Percentiles rank a stretch among this genome's conserved stretches.
These are phyloP conservation scores for Blastobotrys indianensis DNA, from an alignment of 1,139 yeast species.

Conservation along the genomic window DNA sequence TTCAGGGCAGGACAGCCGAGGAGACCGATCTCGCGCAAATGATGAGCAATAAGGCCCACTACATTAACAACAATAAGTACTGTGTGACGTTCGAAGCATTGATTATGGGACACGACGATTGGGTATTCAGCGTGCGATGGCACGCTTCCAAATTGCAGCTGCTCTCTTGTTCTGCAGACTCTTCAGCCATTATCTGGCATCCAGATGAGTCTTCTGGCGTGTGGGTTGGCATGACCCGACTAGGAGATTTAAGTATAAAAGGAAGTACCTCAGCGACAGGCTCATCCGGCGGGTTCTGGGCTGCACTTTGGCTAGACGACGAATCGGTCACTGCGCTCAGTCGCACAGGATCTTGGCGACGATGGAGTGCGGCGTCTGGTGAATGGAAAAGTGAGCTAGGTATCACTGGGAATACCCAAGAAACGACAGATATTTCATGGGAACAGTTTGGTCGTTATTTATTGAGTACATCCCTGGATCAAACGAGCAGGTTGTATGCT, in stretches of 20 bases:
- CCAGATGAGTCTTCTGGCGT: slow-evolving; percentile 83
- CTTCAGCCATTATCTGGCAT: slow-evolving; percentile 94
- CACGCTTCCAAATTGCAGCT: slow-evolving; percentile 57
- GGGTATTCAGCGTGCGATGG: slow-evolving; percentile 89
- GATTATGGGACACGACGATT: slow-evolving; percentile 96
- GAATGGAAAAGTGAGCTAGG: slow-evolving; percentile 56
- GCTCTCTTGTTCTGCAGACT: slow-evolving; percentile 86
- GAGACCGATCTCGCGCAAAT: slow-evolving; percentile 17
- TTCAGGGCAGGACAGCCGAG: slow-evolving; percentile 17
- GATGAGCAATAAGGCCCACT: slow-evolving; percentile 29
- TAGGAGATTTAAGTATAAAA: slow-evolving; percentile 89
- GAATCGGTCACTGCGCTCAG: slow-evolving; percentile 66
- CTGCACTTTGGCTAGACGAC: slow-evolving; percentile 68
- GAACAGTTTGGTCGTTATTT: slow-evolving; percentile 59
- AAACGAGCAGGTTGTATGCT: slow-evolving; percentile 81
- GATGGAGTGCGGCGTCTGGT: slow-evolving; percentile 47
- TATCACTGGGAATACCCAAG: slow-evolving; percentile 69
- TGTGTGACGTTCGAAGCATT: slow-evolving; percentile 84
- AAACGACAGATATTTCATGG: slow-evolving; percentile 82
- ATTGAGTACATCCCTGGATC: slow-evolving; percentile 79
- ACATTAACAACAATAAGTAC: slow-evolving; percentile 31
- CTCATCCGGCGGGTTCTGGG: slow-evolving; percentile 96
- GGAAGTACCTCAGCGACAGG: slow-evolving; percentile 99
- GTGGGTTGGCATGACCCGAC: slow-evolving; percentile 75
- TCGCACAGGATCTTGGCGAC: slow-evolving; percentile 87